Conservation (phyloP, 140 eudicot species). For the Erigeron philadelphicus region DNA sequence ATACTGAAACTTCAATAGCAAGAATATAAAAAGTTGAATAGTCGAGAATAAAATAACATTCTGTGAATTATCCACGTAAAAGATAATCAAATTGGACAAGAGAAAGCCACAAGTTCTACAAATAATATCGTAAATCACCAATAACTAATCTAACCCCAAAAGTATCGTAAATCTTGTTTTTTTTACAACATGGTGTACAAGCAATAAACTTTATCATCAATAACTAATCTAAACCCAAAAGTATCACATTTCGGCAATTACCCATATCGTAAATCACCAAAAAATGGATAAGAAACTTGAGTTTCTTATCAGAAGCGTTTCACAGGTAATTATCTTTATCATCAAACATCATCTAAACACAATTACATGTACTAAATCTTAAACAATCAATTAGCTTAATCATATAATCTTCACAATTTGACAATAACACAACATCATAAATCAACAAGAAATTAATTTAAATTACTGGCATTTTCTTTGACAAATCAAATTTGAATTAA, state of each 20-base stretch:
- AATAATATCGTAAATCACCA: too few relatives aligned
- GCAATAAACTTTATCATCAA: not conserved
- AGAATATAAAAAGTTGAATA: not conserved
- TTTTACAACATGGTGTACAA: not conserved
- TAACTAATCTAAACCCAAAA: too few relatives aligned
- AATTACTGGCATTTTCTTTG: not conserved
- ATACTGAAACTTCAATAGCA: constrained; percentile 2
- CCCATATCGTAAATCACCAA: not conserved
- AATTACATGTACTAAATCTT: not conserved
- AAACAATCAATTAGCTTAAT: not conserved
- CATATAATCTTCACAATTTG: not conserved
- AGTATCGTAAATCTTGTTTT: not conserved
- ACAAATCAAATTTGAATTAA: not conserved
- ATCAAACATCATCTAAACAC: not conserved
- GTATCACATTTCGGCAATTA: not conserved
- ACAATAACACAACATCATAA: not conserved
- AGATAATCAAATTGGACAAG: not conserved
- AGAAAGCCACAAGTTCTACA: not conserved
- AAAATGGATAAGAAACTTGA: not conserved
- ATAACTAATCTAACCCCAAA: too few relatives aligned
- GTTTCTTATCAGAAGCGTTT: not conserved
- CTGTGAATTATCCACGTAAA: not conserved
- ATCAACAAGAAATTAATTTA: not conserved
- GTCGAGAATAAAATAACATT: not conserved
- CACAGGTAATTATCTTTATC: not conserved